Conservation (phyloP, 2,329 filamentous ascomycete species). For the Atkinsonella hypoxylon region DNA sequence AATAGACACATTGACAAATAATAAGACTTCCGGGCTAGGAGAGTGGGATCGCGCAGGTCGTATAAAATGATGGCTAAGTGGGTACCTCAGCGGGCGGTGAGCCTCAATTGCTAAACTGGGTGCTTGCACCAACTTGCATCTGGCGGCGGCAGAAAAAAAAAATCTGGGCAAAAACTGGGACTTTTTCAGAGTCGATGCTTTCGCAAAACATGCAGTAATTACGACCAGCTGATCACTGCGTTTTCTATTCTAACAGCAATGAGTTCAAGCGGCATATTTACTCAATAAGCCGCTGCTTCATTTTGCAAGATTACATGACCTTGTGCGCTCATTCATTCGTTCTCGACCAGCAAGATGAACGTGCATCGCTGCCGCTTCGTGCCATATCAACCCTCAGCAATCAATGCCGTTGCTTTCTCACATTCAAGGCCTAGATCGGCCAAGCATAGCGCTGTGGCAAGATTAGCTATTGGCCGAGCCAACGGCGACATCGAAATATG, state of each 20-base stretch:
- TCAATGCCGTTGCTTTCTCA: slow-evolving; percentile 91
- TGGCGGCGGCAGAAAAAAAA: slow-evolving; percentile 17
- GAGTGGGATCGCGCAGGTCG: no score
- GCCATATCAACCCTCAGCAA: slow-evolving; percentile 78
- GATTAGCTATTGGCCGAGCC: slow-evolving; percentile 79
- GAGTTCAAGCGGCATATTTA: background rate
- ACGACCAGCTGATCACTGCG: slow-evolving; percentile 2
- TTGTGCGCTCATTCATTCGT: background rate
- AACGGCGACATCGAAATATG: slow-evolving; percentile 98
- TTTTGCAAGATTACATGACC: background rate
- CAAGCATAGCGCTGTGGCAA: slow-evolving; percentile 42
- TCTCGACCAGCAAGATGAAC: slow-evolving; percentile 51
- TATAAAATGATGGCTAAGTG: background rate
- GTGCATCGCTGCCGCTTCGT: slow-evolving; percentile 96
- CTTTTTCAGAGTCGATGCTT: slow-evolving; percentile 15
- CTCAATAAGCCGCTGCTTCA: background rate
- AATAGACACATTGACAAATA: no score
- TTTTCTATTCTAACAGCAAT: background rate
- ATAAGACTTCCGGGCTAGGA: no score
- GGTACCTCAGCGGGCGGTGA: background rate
- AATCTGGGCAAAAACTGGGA: slow-evolving; percentile 16
- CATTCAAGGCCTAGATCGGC: slow-evolving; percentile 46
- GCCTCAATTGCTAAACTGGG: background rate
- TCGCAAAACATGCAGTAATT: background rate
- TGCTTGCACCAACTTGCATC: slow-evolving; percentile 1